Percentiles rank a stretch among this genome's conserved stretches.
phyloP scores from a whole-genome alignment of 768 basidiomycete species.

The Auricularia sp. region DNA sequence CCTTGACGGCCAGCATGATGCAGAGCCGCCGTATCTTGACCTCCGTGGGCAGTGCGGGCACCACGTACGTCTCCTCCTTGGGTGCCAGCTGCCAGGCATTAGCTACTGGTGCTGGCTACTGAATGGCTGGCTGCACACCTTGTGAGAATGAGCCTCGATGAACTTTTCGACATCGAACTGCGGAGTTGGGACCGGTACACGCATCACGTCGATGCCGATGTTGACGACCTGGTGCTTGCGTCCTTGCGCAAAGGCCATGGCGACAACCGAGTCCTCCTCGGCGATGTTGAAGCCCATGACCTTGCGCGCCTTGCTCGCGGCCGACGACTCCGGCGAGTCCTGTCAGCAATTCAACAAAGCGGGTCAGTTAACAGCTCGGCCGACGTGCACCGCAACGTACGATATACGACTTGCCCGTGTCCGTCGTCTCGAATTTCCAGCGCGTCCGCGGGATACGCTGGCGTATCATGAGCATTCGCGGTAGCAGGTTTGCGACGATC shows the following conservation, averaged over 20 bases:
- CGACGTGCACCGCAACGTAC: slow-evolving; percentile 14
- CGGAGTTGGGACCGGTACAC: not conserved
- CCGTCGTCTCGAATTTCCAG: slow-evolving; percentile 53
- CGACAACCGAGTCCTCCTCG: slow-evolving; percentile 30
- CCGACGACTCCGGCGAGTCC: not conserved
- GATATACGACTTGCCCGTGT: slow-evolving; percentile 69
- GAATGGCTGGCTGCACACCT: slow-evolving; percentile 34
- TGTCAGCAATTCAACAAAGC: slow-evolving; percentile 27
- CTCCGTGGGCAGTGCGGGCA: slow-evolving; percentile 45
- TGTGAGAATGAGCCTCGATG: slow-evolving; percentile 63
- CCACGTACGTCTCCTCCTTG: slow-evolving; percentile 43
- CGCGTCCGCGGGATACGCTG: slow-evolving; percentile 64
- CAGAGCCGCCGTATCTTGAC: slow-evolving; percentile 62
- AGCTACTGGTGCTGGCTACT: not conserved
- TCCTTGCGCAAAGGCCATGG: slow-evolving; percentile 43
- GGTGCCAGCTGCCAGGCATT: slow-evolving; percentile 29
- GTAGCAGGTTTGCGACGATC: slow-evolving; percentile 63
- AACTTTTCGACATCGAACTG: slow-evolving; percentile 58
- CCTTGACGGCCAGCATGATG: slow-evolving; percentile 69
- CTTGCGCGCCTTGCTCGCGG: not conserved
- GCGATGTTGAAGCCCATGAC: slow-evolving; percentile 14
- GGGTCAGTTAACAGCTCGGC: slow-evolving; percentile 21
- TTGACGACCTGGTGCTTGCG: slow-evolving; percentile 64
- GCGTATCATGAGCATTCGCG: slow-evolving; percentile 79
- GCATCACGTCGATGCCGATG: slow-evolving; percentile 69